Percentiles rank a stretch among this genome's conserved stretches.
Evolutionary conservation across 2,329 filamentous ascomycete species (phyloP).

Genomic region (Aspergillus sp.): DNA sequence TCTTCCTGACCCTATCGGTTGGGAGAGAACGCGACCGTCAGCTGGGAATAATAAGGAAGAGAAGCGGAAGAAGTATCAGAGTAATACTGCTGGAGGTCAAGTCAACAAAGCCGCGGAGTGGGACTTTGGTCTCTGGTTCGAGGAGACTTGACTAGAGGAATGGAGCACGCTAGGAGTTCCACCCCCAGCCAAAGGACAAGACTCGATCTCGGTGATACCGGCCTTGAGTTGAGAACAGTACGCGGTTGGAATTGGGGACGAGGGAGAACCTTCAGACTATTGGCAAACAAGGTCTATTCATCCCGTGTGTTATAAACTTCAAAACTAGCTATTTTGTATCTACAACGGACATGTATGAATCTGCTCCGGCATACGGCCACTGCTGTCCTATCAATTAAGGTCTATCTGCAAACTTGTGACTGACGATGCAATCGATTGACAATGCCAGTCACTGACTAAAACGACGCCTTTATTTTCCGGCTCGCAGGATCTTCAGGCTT

Average conservation of each 20-base stretch:
- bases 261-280: background rate
- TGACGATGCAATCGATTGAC: background rate
- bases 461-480: background rate
- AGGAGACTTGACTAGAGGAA: slow-evolving; percentile 19
- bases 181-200: slow-evolving; percentile 21
- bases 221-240: background rate
- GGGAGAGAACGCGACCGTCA: slow-evolving; percentile 9
- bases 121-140: slow-evolving; percentile 23
- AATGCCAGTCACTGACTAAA: background rate
- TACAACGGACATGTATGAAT: background rate
- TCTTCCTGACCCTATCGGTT: slow-evolving; percentile 11
- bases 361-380: background rate
- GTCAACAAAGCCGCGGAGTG: slow-evolving; percentile 27
- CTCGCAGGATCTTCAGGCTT: background rate
- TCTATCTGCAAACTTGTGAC: background rate
- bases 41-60: slow-evolving; percentile 14
- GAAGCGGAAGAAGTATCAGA: slow-evolving; percentile 22
- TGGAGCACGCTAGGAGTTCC: slow-evolving; percentile 29
- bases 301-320: background rate
- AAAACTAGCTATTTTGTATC: background rate
- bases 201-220: slow-evolving; percentile 17
- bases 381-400: slow-evolving; percentile 7
- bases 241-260: too few relatives aligned
- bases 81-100: slow-evolving; percentile 15
- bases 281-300: slow-evolving; percentile 6